Conservation (phyloP, 345 rosid species). For the Salix purpurea region DNA sequence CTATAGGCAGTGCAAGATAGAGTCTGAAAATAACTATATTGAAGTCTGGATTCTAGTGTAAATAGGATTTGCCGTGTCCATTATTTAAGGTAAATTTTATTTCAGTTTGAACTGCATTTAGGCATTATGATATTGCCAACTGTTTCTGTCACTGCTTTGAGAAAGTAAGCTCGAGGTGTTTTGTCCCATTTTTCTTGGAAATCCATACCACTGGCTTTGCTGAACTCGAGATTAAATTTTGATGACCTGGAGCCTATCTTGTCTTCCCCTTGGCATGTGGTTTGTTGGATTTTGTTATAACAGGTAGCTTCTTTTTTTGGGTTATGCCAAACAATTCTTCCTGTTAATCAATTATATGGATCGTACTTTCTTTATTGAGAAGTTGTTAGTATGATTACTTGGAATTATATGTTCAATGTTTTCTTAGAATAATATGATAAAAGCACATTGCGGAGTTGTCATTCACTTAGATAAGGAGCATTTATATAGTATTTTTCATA, state of each 20-base stretch:
- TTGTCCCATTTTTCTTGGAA: neutral
- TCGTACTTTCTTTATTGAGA: neutral
- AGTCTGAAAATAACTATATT: constrained; percentile 9
- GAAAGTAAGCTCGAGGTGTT: neutral
- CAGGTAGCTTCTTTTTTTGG: neutral
- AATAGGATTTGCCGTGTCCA: neutral
- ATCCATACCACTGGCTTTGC: neutral
- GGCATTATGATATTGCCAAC: neutral
- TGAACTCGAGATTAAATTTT: neutral
- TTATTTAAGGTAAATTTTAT: constrained; percentile 21
- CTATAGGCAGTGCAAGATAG: constrained; percentile 31
- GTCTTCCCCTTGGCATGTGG: no score
- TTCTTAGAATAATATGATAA: no score
- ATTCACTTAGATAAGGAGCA: no score
- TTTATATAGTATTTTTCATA: neutral
- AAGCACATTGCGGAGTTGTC: no score
- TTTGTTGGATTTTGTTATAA: neutral
- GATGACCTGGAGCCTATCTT: neutral
- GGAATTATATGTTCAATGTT: neutral
- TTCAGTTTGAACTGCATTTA: neutral
- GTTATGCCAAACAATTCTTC: neutral
- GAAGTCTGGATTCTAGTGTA: neutral
- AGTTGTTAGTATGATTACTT: neutral
- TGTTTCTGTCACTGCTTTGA: neutral
- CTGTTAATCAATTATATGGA: neutral